Conservation (phyloP, 305 asterid species). For the Fraxinus nigra region DNA sequence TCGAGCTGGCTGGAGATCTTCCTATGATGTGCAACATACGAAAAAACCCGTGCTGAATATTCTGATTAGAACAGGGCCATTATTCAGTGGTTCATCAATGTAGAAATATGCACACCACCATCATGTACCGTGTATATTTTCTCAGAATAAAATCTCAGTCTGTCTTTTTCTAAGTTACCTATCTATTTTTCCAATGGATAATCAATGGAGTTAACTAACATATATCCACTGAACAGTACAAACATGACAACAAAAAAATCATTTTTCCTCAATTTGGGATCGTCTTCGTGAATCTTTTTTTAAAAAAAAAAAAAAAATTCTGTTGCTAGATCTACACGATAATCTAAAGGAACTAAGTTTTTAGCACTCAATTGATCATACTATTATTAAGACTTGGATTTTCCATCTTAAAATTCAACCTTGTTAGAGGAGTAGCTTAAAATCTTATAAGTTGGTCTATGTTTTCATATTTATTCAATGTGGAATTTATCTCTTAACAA, state of each 20-base stretch:
- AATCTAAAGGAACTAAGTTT: background rate
- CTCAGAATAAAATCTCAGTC: background rate
- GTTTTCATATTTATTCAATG: no score
- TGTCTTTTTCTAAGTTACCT: background rate
- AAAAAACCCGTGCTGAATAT: background rate
- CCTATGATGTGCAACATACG: background rate
- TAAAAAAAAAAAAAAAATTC: no score
- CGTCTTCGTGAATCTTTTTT: no score
- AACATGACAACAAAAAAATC: background rate
- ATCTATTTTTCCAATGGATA: background rate
- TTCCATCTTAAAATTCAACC: no score
- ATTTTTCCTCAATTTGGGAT: constrained; percentile 55
- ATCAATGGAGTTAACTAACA: background rate
- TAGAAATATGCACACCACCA: background rate
- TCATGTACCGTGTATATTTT: background rate
- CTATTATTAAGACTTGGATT: no score
- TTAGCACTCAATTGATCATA: background rate
- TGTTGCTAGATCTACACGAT: background rate
- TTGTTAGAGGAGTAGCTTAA: no score
- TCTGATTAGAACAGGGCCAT: background rate
- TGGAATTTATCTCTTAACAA: no score
- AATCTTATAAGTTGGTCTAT: no score
- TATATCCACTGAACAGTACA: no score
- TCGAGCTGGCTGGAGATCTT: background rate
- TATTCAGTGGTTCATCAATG: background rate